These are phyloP conservation scores for Cyberlindnera xylosilytica DNA, from an alignment of 805 yeast species.

Conservation along the genomic window DNA sequence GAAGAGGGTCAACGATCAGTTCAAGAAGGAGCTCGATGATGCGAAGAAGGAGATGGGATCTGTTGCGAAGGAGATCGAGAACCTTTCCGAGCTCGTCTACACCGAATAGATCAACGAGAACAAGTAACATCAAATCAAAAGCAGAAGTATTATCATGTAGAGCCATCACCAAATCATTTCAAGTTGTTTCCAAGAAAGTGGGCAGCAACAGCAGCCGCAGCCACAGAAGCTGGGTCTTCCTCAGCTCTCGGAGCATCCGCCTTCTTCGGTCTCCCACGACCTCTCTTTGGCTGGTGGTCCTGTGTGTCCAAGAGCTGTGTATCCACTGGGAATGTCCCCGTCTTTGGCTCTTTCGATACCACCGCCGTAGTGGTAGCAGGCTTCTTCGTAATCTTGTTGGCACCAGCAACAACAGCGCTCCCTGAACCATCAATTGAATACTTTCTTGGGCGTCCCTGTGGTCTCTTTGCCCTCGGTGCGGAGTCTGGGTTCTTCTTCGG, in stretches of 20 bases:
- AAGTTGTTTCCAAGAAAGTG: too few relatives aligned
- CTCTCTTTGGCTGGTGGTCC: background rate
- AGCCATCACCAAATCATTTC: too few relatives aligned
- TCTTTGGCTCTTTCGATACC: background rate
- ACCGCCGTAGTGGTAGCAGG: too few relatives aligned
- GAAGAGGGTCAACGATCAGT: constrained; percentile 4
- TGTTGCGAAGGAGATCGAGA: background rate
- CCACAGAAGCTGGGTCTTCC: too few relatives aligned
- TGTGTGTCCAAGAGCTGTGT: constrained; percentile 4
- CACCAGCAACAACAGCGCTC: background rate
- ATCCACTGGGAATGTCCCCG: constrained; percentile 9
- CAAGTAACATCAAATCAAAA: too few relatives aligned
- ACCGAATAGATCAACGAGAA: too few relatives aligned
- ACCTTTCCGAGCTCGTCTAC: too few relatives aligned
- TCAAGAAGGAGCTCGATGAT: constrained; percentile 3
- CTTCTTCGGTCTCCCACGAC: constrained; percentile 21
- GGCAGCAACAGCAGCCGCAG: too few relatives aligned
- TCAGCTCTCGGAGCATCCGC: background rate
- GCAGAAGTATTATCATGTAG: too few relatives aligned
- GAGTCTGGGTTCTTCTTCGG: constrained; percentile 50
- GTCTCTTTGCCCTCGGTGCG: constrained; percentile 35
- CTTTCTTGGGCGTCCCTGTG: constrained; percentile 30
- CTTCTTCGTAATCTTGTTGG: background rate
- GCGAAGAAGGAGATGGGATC: background rate
- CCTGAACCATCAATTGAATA: constrained; percentile 20